Evolutionary conservation across 148 eudicot species (phyloP), one percentile per base, ranked within the genome.

Genomic region (Cornus controversa): DNA sequence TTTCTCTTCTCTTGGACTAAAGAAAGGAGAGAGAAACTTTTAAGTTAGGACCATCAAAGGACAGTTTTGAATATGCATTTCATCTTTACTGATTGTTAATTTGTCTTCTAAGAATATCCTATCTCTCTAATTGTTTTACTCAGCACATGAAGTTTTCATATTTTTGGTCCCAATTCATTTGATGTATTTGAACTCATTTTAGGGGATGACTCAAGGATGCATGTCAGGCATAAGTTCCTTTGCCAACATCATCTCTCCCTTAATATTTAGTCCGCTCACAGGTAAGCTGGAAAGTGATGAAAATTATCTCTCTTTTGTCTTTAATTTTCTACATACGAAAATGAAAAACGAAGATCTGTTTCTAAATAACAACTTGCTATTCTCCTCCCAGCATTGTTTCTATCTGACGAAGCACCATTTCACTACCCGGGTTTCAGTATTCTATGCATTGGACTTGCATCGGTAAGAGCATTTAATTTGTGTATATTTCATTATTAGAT

Each of bases 171-270:
- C 36, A 53, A 45, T 45, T 10, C 9, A 24, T 34, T 24, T 63
- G 68, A 24, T 40, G 66, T 9, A 64, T 26, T 31, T 36, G 47
- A 74, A 74, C 69, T 57, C 58, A 13, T 67, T 28, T 26, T 72
- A 92, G 93, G 97, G 97, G 4, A 92, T 86, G 82, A 90, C 82
- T 65, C 97, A 92, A 85, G 97, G 97, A 64, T 89, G 94, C 81
- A 86, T 92, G 72, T 89, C 94, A 29, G 91, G 91, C 74, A 89
- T 92, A 80, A 79, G 83, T 70, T 90, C 94, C 24, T 80, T 89
- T 26, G 89, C 90, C 64, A 89, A 81, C 76, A 89, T 92, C 78
- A 84, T 92, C 75, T 84, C 94, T 28, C 97, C 97, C 50, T 69
- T 92, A 64, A 76, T 91, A 71, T 90, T 87, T 81, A 92, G 90